Conservation (phyloP, 805 yeast species). For the Candida quercuum region DNA sequence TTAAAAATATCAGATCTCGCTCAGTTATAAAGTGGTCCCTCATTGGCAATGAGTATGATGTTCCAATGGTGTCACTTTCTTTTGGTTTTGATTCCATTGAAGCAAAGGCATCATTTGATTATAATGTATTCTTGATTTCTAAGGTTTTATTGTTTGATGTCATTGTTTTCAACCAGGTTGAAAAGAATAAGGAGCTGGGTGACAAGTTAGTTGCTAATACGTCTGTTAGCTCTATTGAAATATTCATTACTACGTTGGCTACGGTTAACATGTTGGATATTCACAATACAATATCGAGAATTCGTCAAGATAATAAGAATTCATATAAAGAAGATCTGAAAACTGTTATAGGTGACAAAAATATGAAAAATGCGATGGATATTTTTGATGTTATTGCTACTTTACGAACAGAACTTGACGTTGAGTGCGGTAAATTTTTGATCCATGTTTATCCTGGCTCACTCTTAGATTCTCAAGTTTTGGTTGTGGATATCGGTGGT, state of each 20-base stretch:
- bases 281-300: constrained; percentile 60
- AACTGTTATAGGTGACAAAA: constrained; percentile 35
- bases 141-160: constrained; percentile 42
- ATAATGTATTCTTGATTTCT: constrained; percentile 74
- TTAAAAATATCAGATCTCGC: constrained; percentile 46
- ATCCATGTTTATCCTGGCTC: constrained; percentile 80
- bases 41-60: constrained; percentile 35
- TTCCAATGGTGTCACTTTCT: constrained; percentile 66
- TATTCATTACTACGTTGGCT: constrained; percentile 77
- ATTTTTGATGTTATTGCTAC: constrained; percentile 26
- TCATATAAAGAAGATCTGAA: constrained; percentile 73
- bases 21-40: constrained; percentile 71
- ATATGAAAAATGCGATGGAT: constrained; percentile 15
- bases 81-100: constrained; percentile 52
- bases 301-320: constrained; percentile 64
- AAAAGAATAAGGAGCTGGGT: constrained; percentile 35
- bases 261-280: constrained; percentile 82
- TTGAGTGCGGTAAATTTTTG: constrained; percentile 49
- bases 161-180: constrained; percentile 66
- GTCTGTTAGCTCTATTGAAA: constrained; percentile 44
- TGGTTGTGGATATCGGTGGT: constrained; percentile 54
- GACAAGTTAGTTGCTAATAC: constrained; percentile 57
- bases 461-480: constrained; percentile 69
- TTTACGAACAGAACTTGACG: constrained; percentile 64
- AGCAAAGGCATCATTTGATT: constrained; percentile 70